Base-by-base conservation (phyloP, 2,329 filamentous ascomycete genomes). In the Penicillium sp. region DNA sequence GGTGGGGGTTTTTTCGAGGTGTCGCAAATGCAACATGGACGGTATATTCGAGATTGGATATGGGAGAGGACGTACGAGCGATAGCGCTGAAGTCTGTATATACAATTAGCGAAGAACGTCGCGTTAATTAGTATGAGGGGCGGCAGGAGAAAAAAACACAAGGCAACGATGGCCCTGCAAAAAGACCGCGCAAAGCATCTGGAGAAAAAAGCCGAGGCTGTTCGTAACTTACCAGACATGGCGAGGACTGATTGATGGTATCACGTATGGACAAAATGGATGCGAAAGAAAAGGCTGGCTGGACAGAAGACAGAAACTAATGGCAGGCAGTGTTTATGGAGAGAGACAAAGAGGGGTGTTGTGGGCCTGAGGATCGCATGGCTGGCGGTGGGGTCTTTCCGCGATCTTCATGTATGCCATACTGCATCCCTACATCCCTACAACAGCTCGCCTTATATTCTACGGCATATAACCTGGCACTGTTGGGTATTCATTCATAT, bases 41-140 rank as follows among this genome's bases (percentile, higher is more conserved):
- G 24, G 46, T 24, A 21, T 1, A 1, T 16, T n/a, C 24, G 14
- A 16, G 18, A 46, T 8, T 35, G 33, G 12, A 12, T 20, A 21
- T 8, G 28, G 18, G 26, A 24, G 23, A 20, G 16, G 35, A 59
- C 57, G 30, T 59, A 59, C 57, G 53, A 21, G 57, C 57, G 35
- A 59, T 45, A 26, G 7, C 28, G 48, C 7, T 45, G 30, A 53
- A 59, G 54, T 59, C 57, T 59, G 38, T 47, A 53, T 12, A 52
- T n/a, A n/a, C 5, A 38, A 48, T 54, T 47, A 48, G 52, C 35
- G 8, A 48, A 9, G 21, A 18, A 47, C 3, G 28, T n/a, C n/a
- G 7, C 3, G 16, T 45, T 23, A n/a, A 6, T 21, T 3, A 21
- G 12, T 33, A n/a, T 20, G 18, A 47, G 28, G 18, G 20, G 20